A percentile compares a stretch with the other conserved stretches of the same genome.
Conservation (phyloP, 1,139 yeast genomes). For the Lodderomyces beijingensis region DNA sequence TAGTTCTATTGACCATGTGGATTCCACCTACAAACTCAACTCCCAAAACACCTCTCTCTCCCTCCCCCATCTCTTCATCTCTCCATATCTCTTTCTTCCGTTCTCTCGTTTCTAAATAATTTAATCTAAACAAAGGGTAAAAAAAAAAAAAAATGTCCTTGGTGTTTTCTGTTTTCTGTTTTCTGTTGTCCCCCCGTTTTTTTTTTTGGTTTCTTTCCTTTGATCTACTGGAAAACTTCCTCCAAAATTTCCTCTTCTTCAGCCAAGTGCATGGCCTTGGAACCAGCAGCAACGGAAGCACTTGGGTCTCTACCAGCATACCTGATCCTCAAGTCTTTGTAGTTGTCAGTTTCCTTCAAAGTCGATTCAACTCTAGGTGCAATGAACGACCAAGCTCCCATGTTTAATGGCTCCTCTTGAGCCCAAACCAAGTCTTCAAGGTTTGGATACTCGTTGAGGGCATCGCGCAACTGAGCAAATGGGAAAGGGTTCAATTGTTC, state of each 20-base stretch:
- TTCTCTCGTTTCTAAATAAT: no score
- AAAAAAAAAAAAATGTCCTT: no score
- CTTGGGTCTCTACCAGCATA: constrained; percentile 98
- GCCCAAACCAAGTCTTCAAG: constrained; percentile 90
- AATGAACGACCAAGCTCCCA: constrained; percentile 83
- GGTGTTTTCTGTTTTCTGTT: no score
- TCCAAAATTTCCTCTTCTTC: constrained; percentile 87
- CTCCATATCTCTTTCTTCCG: no score
- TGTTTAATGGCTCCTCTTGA: constrained; percentile 98
- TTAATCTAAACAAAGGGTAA: no score
- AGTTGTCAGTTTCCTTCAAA: constrained; percentile 67
- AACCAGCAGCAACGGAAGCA: constrained; percentile 98
- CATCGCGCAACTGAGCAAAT: constrained; percentile 85
- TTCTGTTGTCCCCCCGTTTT: background rate
- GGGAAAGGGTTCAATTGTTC: constrained; percentile 99
- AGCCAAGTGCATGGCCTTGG: constrained; percentile 78
- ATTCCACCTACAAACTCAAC: no score
- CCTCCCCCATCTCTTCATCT: no score
- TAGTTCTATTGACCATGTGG: no score
- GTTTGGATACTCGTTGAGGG: constrained; percentile 75
- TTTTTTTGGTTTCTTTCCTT: background rate
- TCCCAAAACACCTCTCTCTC: no score
- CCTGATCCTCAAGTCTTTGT: constrained; percentile 57
- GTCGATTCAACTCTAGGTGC: constrained; percentile 79
- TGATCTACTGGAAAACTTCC: constrained; percentile 57